Evolutionary conservation across 306 rosid genomes (phyloP), one percentile per base, ranked within the genome.

Genomic region (Citrullus colocynthis): DNA sequence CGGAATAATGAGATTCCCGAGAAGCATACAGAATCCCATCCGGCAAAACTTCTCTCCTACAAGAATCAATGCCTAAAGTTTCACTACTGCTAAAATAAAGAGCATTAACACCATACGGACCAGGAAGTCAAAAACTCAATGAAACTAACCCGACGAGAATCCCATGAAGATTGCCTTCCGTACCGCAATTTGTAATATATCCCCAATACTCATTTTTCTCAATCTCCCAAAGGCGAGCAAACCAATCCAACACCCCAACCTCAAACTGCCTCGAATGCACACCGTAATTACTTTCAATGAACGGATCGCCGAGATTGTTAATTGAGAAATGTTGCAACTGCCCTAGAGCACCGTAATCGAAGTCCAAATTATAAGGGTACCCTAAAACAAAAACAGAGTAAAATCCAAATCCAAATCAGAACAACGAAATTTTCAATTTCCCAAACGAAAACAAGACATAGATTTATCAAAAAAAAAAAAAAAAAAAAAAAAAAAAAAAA

Each of bases 131-230:
- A 45, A 18, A 49, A 39, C 64, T 59, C 54, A 75, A 8, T 20
- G 5, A 44, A 36, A 82, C 90, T 66, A 15, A 91, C 96, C 97
- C 95, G 2, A 84, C 77, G 67, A 91, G 85, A 75, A 89, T 87
- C 76, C 99, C 99, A 78, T 96, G 99, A 57, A 96, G 95, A 84
- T 96, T 96, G 57, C 99, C 99, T 83, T 96, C 99, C 6, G 99
- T 96, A 44, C 99, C 99, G 56, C 99, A 92, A 85, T 96, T 93
- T 32, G 99, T 93, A 59, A 96, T 93, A 85, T 96, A 96, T n/a
- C 99, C 99, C 99, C 99, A 96, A 79, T 96, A 96, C 78, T 96
- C 97, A 41, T 78, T 78, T 84, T 91, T 96, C 83, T 93, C 98
- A 18, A 96, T 78, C 81, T 96, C 99, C 99, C 99, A 96, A 16